A percentile compares a stretch with the other conserved stretches of the same genome.
phyloP scores from a whole-genome alignment of 2,329 filamentous ascomycete species.

The Calonectria pteridis region DNA sequence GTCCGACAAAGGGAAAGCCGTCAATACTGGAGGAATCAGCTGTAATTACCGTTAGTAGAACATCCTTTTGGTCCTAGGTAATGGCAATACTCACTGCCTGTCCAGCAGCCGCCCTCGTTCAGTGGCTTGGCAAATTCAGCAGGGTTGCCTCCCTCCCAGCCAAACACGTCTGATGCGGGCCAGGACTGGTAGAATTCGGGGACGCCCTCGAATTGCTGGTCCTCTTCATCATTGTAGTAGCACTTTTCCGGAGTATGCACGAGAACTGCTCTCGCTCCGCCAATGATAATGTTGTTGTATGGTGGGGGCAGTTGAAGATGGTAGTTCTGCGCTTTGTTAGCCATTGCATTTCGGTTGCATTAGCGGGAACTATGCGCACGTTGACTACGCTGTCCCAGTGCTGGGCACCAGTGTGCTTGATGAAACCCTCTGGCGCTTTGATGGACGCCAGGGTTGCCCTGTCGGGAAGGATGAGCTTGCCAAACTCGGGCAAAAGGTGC shows the following conservation, averaged over 20 bases:
- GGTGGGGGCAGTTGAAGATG: conserved; percentile 23
- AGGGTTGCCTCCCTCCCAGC: conserved; percentile 8
- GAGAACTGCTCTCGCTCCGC: conserved; percentile 19
- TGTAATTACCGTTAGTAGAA: background rate
- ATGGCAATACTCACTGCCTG: conserved; percentile 13
- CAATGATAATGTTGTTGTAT: conserved; percentile 24
- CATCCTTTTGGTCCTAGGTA: background rate
- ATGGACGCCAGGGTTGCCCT: conserved; percentile 18
- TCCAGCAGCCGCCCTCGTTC: conserved; percentile 25
- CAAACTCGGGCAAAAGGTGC: conserved; percentile 20
- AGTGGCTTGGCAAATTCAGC: conserved; percentile 18
- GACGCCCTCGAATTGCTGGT: conserved; percentile 15
- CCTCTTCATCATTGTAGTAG: conserved; percentile 21
- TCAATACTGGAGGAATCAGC: conserved; percentile 22
- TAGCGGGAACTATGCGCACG: background rate
- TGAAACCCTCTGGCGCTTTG: conserved; percentile 20
- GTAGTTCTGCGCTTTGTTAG: conserved; percentile 22
- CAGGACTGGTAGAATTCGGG: conserved; percentile 22
- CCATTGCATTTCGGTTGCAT: background rate
- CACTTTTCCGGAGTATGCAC: conserved; percentile 15
- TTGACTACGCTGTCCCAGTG: conserved; percentile 27
- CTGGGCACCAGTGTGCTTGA: conserved; percentile 25
- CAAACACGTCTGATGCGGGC: conserved; percentile 8
- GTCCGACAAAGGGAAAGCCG: conserved; percentile 23
- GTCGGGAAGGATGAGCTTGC: conserved; percentile 19